A percentile compares a stretch with the other conserved stretches of the same genome.
Evolutionary conservation across 768 basidiomycete species (phyloP).

Genomic region (Sarcodon aspratus): DNA sequence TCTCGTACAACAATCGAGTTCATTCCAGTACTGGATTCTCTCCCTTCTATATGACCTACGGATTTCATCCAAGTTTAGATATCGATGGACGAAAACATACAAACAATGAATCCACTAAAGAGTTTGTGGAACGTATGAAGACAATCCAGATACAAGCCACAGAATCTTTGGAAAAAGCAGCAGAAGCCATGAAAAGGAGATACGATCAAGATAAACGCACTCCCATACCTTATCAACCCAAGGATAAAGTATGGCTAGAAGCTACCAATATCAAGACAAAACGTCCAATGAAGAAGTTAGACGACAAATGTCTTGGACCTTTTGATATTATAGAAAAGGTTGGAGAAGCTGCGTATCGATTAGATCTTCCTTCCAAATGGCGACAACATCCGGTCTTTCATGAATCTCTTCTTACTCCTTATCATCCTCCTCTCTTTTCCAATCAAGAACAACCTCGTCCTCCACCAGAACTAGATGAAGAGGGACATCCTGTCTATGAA

Average conservation of each 20-base stretch:
- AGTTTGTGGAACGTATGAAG: constrained; percentile 11
- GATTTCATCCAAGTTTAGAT: constrained; percentile 9
- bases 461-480: too few relatives aligned
- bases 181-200: constrained; percentile 15
- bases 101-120: constrained; percentile 5
- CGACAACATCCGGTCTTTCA: constrained; percentile 13
- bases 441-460: constrained; percentile 3
- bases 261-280: constrained; percentile 13
- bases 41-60: constrained; percentile 20
- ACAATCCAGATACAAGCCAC: constrained; percentile 3
- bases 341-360: constrained; percentile 9
- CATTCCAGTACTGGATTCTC: constrained; percentile 16
- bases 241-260: constrained; percentile 18
- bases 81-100: neutral
- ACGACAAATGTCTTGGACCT: constrained; percentile 11
- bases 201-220: constrained; percentile 5
- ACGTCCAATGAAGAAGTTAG: constrained; percentile 14
- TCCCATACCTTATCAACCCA: neutral
- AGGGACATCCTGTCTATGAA: too few relatives aligned
- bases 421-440: constrained; percentile 4
- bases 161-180: constrained; percentile 8
- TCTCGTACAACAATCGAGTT: constrained; percentile 20
- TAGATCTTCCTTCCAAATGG: constrained; percentile 12
- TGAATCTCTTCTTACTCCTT: constrained; percentile 6
- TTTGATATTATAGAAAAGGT: constrained; percentile 15